These are phyloP conservation scores for Leccinum arenicola DNA, from an alignment of 768 basidiomycete genomes.

Conservation along the genomic window DNA sequence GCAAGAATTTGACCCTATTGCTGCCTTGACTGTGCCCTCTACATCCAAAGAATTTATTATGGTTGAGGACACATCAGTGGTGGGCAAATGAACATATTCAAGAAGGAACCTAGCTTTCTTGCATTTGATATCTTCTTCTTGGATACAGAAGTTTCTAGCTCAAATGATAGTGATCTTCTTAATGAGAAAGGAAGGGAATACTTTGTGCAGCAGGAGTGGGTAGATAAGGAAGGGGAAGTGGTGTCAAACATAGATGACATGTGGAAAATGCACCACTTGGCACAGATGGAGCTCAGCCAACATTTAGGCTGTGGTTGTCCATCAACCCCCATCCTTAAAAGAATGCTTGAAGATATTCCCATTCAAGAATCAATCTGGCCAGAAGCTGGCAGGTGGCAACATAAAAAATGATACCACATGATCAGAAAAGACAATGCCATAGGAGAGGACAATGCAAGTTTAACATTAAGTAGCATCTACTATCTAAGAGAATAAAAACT, in stretches of 20 bases:
- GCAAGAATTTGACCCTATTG: too few relatives aligned
- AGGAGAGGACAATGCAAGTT: not conserved
- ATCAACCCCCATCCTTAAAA: not conserved
- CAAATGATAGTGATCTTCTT: not conserved
- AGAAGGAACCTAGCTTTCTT: not conserved
- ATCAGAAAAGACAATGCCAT: not conserved
- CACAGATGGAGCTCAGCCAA: not conserved
- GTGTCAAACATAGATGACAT: not conserved
- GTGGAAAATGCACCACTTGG: not conserved
- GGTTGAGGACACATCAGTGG: too few relatives aligned
- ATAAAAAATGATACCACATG: not conserved
- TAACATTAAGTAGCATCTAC: too few relatives aligned
- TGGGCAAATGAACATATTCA: too few relatives aligned
- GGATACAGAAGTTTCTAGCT: rapidly evolving
- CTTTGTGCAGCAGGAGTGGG: not conserved
- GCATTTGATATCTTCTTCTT: not conserved
- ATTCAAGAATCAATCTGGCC: not conserved
- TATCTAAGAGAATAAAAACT: too few relatives aligned
- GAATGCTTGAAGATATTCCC: not conserved
- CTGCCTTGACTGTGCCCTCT: too few relatives aligned
- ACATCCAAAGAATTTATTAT: too few relatives aligned
- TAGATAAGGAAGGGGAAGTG: not conserved
- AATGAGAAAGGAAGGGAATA: not conserved
- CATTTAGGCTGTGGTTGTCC: not conserved
- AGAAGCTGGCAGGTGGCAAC: not conserved